phyloP scores from a whole-genome alignment of 768 basidiomycete species.

The Kwoniella dejecticola region DNA sequence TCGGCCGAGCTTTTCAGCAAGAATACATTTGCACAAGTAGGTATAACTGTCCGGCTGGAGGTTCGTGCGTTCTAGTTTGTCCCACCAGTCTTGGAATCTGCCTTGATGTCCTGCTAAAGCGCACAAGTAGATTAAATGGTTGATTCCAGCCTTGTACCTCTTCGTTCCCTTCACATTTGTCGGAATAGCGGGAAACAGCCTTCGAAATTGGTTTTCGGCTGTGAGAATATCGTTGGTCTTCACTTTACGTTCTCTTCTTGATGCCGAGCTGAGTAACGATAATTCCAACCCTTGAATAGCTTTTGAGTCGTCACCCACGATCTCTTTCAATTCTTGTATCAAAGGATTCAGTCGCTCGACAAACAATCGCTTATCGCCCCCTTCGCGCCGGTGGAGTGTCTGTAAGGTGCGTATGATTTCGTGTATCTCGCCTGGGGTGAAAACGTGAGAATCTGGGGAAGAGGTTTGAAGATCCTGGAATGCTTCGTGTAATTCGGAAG shows the following conservation, averaged over 20 bases:
- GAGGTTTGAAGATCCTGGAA: constrained; percentile 21
- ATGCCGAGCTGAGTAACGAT: neutral
- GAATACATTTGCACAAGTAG: constrained; percentile 25
- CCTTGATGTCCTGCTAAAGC: constrained; percentile 23
- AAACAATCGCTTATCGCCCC: constrained; percentile 4
- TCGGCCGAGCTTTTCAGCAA: constrained; percentile 22
- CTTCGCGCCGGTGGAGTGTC: constrained; percentile 8
- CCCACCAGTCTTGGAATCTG: constrained; percentile 26
- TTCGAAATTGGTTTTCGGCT: constrained; percentile 18
- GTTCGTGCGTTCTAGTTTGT: neutral
- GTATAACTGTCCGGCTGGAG: constrained; percentile 29
- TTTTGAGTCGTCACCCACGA: constrained; percentile 12
- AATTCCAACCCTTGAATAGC: constrained; percentile 14
- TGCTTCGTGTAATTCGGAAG: constrained; percentile 4
- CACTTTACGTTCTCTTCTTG: constrained; percentile 1
- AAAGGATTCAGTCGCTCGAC: constrained; percentile 9
- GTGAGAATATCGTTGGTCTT: constrained; percentile 14
- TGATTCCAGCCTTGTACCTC: constrained; percentile 15
- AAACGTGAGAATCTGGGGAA: constrained; percentile 29
- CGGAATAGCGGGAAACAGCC: neutral
- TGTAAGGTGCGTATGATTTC: constrained; percentile 17
- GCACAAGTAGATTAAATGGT: constrained; percentile 43
- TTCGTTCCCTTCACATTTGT: neutral
- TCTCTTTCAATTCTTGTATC: constrained; percentile 21
- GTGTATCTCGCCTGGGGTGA: constrained; percentile 30